Evolutionary conservation across 176 grass and related monocot genomes (phyloP), one percentile per base, ranked within the genome.

Genomic region (Juncus inflexus): DNA sequence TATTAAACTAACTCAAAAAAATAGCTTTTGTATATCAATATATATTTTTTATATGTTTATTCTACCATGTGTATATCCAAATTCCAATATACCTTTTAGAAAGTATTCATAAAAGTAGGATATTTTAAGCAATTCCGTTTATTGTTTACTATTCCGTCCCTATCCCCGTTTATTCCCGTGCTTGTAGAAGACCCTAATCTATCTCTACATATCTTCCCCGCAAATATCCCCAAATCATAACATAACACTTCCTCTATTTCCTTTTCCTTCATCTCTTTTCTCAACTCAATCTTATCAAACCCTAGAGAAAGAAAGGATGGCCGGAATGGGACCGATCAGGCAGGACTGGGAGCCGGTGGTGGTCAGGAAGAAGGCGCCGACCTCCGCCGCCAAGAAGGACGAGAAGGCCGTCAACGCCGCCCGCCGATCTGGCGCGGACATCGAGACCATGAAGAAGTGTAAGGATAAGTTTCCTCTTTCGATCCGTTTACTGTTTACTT

Each of bases 391-490:
- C 39, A 80, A 78, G 65, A 85, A 85, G 65, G 82, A 85, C 36
- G 82, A 80, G 52, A 85, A 80, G 35, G 65, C 77, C 43, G 82
- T 80, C 65, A 85, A 85, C 77, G 82, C 76, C 58, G 82, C 82
- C 52, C 82, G 82, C 42, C 82, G 82, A 52, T 37, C 56, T 60
- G 82, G 82, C 66, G 82, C 82, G 4, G 82, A 85, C 42, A 80
- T 85, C 65, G 82, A 85, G 13, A 69, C 76, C 43, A 35, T 85
- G 50, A 85, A 76, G 70, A 85, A 85, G 66, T 55, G 82, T 85
- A 75, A 42, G 28, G 6, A 9, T 43, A 36, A 6, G 7, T 67
- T 77, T 58, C 15, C 55, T 58, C 35, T 40, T 3, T 60, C 58
- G 39, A 7, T 76, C 15, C 57, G 4, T 42, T 15, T 1, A n/a